phyloP scores from a whole-genome alignment of 1,284 basidiomycete genomes.

The Apiotrichum mycotoxinovorans region DNA sequence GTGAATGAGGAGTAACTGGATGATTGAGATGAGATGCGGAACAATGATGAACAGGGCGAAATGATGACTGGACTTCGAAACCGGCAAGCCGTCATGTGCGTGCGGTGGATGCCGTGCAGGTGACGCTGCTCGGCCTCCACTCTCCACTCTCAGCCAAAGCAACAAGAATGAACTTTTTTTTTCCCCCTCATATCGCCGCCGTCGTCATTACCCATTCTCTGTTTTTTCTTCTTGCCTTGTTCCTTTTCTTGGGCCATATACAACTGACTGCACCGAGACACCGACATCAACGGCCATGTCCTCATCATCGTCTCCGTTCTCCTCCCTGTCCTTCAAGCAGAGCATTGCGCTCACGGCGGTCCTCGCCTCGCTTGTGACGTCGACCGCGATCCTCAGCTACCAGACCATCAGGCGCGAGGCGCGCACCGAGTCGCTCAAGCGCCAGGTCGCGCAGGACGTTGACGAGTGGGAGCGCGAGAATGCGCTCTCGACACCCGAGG shows the following conservation, averaged over 20 bases:
- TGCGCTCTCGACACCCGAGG: conserved; percentile 2
- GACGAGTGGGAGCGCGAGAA: conserved; percentile 39
- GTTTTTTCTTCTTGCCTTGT: not conserved
- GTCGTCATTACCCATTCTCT: not conserved
- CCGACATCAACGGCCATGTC: not conserved
- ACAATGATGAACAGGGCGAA: too few species aligned
- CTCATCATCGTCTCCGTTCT: conserved; percentile 1
- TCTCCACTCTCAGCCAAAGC: too few species aligned
- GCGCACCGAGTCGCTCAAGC: conserved; percentile 44
- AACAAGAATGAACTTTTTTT: not conserved
- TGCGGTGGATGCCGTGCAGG: not conserved
- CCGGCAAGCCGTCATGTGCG: too few species aligned
- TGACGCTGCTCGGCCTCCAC: conserved; percentile 2
- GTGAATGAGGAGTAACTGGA: too few species aligned
- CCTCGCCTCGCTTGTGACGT: conserved; percentile 41
- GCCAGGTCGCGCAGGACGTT: conserved; percentile 46
- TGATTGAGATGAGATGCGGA: too few species aligned
- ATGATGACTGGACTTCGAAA: too few species aligned
- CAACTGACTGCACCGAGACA: too few species aligned
- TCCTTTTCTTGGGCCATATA: not conserved
- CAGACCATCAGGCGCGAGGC: conserved; percentile 46
- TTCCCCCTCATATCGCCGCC: too few species aligned
- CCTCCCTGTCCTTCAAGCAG: conserved; percentile 25
- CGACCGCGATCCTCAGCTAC: conserved; percentile 43
- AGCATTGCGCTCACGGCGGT: conserved; percentile 43